Conservation (phyloP, 495 filamentous ascomycete genomes). For the Hypoxylon lienhwacheense region DNA sequence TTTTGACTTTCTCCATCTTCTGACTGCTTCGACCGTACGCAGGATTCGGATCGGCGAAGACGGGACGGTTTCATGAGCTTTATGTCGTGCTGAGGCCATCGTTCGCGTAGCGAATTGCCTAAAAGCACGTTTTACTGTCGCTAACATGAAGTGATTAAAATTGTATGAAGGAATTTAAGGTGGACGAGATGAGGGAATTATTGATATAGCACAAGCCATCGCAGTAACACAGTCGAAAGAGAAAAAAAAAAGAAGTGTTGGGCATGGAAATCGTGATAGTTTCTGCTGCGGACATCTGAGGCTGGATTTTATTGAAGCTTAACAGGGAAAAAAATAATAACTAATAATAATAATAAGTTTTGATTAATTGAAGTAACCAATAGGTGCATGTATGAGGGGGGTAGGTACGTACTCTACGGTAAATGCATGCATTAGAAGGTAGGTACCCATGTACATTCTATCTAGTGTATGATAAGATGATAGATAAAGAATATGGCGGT, state of each 20-base stretch:
- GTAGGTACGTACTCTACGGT: too few species aligned
- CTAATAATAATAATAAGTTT: background rate
- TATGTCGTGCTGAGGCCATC: constrained; percentile 38
- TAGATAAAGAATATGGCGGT: background rate
- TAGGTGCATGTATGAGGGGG: too few species aligned
- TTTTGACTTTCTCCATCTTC: constrained; percentile 69
- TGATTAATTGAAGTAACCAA: background rate
- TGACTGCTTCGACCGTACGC: constrained; percentile 70
- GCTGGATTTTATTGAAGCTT: constrained; percentile 25
- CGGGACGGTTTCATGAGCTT: constrained; percentile 47
- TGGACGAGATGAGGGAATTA: constrained; percentile 30
- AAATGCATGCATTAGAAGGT: too few species aligned
- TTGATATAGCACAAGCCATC: constrained; percentile 33
- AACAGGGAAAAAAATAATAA: constrained; percentile 1
- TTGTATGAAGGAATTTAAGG: constrained; percentile 4
- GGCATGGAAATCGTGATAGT: constrained; percentile 51
- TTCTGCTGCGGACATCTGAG: constrained; percentile 53
- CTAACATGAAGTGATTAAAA: constrained; percentile 15
- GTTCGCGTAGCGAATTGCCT: constrained; percentile 30
- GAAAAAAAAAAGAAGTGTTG: constrained; percentile 6
- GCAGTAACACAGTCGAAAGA: constrained; percentile 29
- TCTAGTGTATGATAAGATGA: background rate
- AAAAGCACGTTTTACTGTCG: too few species aligned
- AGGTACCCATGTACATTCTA: too few species aligned
- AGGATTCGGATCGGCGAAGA: constrained; percentile 69